phyloP scores from a whole-genome alignment of 1,284 basidiomycete genomes.

The Moesziomyces sp. region DNA sequence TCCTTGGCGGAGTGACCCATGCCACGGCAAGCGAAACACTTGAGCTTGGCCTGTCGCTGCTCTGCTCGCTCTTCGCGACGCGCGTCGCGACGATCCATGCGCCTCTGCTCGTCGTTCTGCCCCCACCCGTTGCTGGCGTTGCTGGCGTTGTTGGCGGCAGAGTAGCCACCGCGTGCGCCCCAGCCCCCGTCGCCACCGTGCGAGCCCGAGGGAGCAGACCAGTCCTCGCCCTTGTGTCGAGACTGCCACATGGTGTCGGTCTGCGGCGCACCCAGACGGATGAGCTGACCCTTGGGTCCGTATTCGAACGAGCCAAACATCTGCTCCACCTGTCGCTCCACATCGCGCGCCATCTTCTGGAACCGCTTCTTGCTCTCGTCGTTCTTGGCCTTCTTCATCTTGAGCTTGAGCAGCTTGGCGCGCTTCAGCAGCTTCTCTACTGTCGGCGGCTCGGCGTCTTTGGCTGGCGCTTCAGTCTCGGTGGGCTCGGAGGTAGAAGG shows the following conservation, averaged over 20 bases:
- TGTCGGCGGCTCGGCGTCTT: slow-evolving; percentile 28
- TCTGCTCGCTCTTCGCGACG: slow-evolving; percentile 77
- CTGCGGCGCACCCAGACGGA: slow-evolving; percentile 40
- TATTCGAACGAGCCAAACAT: slow-evolving; percentile 55
- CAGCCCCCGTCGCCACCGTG: slow-evolving; percentile 31
- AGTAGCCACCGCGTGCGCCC: slow-evolving; percentile 29
- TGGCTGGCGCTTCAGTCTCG: not conserved
- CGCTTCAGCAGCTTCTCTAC: slow-evolving; percentile 58
- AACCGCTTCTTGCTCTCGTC: slow-evolving; percentile 45
- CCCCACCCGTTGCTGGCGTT: slow-evolving; percentile 11
- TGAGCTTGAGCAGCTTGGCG: slow-evolving; percentile 63
- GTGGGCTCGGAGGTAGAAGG: not conserved
- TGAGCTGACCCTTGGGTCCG: slow-evolving; percentile 49
- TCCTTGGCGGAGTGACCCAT: slow-evolving; percentile 85
- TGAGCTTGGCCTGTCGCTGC: slow-evolving; percentile 74
- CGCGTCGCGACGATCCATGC: slow-evolving; percentile 69
- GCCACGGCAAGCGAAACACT: slow-evolving; percentile 87
- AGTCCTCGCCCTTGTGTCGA: slow-evolving; percentile 27
- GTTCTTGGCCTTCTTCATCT: slow-evolving; percentile 61
- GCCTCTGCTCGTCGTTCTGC: slow-evolving; percentile 21
- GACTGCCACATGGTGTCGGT: slow-evolving; percentile 43
- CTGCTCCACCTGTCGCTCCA: slow-evolving; percentile 63
- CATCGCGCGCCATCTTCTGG: slow-evolving; percentile 49
- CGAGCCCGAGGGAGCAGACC: slow-evolving; percentile 17
- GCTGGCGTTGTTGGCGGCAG: not conserved